Evolutionary conservation across 768 basidiomycete genomes (phyloP), one percentile per base, ranked within the genome.

Genomic region (Kwoniella dendrophila): DNA sequence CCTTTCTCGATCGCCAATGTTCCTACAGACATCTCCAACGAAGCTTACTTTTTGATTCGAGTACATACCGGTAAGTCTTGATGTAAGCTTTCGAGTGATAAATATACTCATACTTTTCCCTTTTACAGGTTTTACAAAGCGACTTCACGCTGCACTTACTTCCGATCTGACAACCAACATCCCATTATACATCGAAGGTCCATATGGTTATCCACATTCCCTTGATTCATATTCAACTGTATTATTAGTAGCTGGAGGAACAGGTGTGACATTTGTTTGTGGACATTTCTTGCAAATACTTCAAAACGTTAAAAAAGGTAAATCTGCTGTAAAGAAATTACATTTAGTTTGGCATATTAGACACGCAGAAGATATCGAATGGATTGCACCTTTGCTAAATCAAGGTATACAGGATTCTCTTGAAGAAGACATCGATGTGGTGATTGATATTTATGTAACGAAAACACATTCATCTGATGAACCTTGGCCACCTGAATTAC

Each of bases 1-100:
- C 77, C 77, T 0, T 76, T 78, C 64, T 74, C 70, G 5, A 72
- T 74, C 47, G 68, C 77, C 30, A 74, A 70, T 30, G 59, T 75
- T 4, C 72, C 72, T 11, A 57, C 55, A n/a, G 41, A 57, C 26
- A 45, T 40, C 5, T 22, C 61, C 20, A 63, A 59, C 22, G 65
- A 70, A 43, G 64, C 57, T 3, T 50, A 69, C 26, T 73, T 73
- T 55, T 40, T 73, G 20, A 60, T 73, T 27, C 60, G 67, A 2
- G 66, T 67, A 1, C 69, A 73, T 60, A 52, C 43, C 11, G 71
- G 71, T 69, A 41, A 59, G 67, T 67, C 41, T 5, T 7, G 36
- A 38, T 38, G 36, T 30, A 26, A 40, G 14, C 12, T n/a, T 43
- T 18, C 24, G 33, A 30, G 18, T 6, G 3, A 24, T 48, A 0